These are phyloP conservation scores for Saccharomyces pastorianus DNA, from an alignment of 1,139 yeast species.

Conservation along the genomic window DNA sequence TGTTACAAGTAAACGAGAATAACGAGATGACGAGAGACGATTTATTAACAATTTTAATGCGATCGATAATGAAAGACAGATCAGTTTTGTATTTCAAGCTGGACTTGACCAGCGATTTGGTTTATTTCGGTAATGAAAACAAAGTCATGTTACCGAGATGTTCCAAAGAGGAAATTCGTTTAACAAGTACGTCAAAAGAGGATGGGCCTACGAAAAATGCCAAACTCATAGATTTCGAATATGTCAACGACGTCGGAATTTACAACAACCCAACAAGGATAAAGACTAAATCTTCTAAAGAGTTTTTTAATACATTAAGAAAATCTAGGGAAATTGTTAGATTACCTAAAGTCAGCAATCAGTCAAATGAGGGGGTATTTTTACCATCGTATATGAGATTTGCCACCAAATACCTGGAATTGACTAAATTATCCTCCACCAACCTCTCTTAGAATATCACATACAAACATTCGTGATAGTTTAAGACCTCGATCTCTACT, in stretches of 20 bases:
- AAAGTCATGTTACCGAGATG: constrained; percentile 13
- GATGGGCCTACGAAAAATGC: not conserved
- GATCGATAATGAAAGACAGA: constrained; percentile 21
- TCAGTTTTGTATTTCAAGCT: constrained; percentile 23
- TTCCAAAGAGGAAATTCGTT: constrained; percentile 8
- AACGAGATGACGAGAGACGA: constrained; percentile 18
- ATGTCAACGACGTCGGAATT: constrained; percentile 21
- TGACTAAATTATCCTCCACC: not conserved
- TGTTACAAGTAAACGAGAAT: constrained; percentile 10
- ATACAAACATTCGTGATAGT: not conserved
- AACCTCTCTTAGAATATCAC: not conserved
- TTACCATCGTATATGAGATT: constrained; percentile 1
- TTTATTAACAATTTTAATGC: constrained; percentile 23
- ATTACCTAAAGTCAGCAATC: constrained; percentile 3
- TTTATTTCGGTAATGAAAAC: constrained; percentile 24
- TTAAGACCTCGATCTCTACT: not conserved
- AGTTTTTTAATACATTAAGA: constrained; percentile 19
- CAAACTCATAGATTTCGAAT: constrained; percentile 12
- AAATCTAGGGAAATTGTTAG: constrained; percentile 7
- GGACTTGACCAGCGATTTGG: constrained; percentile 22
- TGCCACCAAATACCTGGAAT: not conserved
- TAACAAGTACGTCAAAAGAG: not conserved
- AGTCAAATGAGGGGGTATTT: not conserved
- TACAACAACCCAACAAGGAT: constrained; percentile 12
- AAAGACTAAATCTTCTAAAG: constrained; percentile 7